Evolutionary conservation across 768 basidiomycete genomes (phyloP).

Genomic region (Collybia nuda): DNA sequence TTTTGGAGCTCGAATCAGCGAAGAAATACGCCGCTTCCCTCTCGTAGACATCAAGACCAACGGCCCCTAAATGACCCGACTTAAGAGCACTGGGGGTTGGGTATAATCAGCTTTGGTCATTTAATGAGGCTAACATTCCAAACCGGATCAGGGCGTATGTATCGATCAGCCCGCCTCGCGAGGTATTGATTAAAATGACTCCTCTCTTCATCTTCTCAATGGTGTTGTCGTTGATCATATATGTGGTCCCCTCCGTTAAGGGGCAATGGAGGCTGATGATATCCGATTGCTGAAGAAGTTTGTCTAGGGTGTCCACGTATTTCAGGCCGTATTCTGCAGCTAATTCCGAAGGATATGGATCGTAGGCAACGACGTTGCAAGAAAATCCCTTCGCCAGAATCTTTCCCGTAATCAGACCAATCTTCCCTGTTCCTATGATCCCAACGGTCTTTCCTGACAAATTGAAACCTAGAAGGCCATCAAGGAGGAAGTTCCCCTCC

Average conservation of each 20-base stretch:
- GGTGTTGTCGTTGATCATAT: constrained; percentile 40
- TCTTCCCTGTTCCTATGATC: constrained; percentile 43
- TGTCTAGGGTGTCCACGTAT: constrained; percentile 36
- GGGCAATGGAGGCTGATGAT: constrained; percentile 45
- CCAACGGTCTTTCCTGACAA: constrained; percentile 41
- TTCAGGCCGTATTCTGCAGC: constrained; percentile 35
- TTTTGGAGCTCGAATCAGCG: constrained; percentile 39
- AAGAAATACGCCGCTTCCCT: constrained; percentile 41
- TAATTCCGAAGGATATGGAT: constrained; percentile 32
- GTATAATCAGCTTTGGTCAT: neutral
- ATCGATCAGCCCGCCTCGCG: constrained; percentile 41
- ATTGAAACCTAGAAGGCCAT: constrained; percentile 41
- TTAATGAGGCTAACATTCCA: neutral
- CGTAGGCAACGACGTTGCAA: constrained; percentile 38
- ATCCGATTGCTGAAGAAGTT: constrained; percentile 33
- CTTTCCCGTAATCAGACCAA: constrained; percentile 40
- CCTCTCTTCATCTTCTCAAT: constrained; percentile 38
- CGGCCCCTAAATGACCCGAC: constrained; percentile 37
- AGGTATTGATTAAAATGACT: constrained; percentile 41
- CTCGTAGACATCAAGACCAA: constrained; percentile 44
- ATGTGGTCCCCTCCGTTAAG: constrained; percentile 31
- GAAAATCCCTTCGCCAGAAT: constrained; percentile 39
- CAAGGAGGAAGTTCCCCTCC: constrained; percentile 45
- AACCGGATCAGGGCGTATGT: constrained; percentile 41
- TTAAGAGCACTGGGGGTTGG: constrained; percentile 31